A percentile compares a stretch with the other conserved stretches of the same genome.
These are phyloP conservation scores for Vanrija humicola DNA, from an alignment of 1,284 basidiomycete species.

Conservation along the genomic window DNA sequence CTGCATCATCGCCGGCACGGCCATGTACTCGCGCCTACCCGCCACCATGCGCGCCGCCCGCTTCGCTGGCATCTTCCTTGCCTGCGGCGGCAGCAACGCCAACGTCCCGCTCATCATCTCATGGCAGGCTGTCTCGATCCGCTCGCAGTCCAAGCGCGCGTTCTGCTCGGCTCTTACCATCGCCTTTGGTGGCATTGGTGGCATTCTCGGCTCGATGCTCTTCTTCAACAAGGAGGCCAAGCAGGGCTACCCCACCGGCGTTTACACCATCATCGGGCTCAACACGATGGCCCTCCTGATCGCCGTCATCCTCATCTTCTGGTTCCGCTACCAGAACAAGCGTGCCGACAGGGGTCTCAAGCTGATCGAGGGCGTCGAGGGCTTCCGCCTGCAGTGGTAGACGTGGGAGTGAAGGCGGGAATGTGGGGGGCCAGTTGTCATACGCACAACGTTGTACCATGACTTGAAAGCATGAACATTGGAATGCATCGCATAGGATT, in stretches of 20 bases:
- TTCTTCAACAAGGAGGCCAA: conserved; percentile 30
- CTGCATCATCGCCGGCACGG: conserved; percentile 7
- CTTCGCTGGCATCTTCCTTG: conserved; percentile 46
- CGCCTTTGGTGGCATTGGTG: conserved; percentile 50
- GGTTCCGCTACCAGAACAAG: conserved; percentile 14
- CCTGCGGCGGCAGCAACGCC: conserved; percentile 40
- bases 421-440: not conserved
- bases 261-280: conserved; percentile 27
- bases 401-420: not conserved
- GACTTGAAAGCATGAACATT: too few species aligned
- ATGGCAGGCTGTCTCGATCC: conserved; percentile 49
- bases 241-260: conserved; percentile 21
- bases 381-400: conserved; percentile 7
- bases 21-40: conserved; percentile 13
- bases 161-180: conserved; percentile 47
- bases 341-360: conserved; percentile 3
- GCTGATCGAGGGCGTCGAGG: conserved; percentile 6
- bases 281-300: conserved; percentile 24
- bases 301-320: conserved; percentile 14
- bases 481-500: too few species aligned
- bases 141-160: conserved; percentile 46
- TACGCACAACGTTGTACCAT: too few species aligned
- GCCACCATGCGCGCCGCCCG: conserved; percentile 2
- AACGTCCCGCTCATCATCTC: conserved; percentile 40
- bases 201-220: conserved; percentile 47